Evolutionary conservation across 495 filamentous ascomycete species (phyloP).

Genomic region (Sabuloglossum arenarium): DNA sequence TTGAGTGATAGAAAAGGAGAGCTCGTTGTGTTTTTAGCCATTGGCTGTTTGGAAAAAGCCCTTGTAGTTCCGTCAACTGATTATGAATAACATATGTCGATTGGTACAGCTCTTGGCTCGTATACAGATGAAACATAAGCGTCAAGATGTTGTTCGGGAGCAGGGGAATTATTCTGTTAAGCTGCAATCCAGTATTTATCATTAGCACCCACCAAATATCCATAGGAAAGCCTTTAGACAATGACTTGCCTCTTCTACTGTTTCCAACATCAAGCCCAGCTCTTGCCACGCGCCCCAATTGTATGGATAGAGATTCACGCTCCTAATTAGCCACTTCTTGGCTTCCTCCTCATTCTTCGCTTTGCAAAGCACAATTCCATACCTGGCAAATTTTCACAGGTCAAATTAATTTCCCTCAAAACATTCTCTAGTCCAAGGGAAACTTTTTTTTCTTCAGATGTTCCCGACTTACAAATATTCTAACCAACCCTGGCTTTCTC

Average conservation of each 20-base stretch:
- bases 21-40: conserved; percentile 84
- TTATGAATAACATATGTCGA: conserved; percentile 49
- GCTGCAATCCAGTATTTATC: conserved; percentile 15
- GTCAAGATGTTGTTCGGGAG: conserved; percentile 84
- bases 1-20: conserved; percentile 78
- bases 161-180: conserved; percentile 32
- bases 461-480: conserved; percentile 41
- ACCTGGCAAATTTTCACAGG: conserved; percentile 16
- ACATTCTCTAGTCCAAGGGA: not conserved
- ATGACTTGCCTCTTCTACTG: conserved; percentile 56
- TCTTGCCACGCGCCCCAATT: conserved; percentile 97
- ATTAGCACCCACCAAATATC: not conserved
- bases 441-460: not conserved
- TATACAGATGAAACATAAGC: conserved; percentile 78
- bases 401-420: not conserved
- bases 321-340: conserved; percentile 60
- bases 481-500: conserved; percentile 63
- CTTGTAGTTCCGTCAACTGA: conserved; percentile 51
- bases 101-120: conserved; percentile 79
- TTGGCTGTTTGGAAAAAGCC: conserved; percentile 64
- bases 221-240: not conserved
- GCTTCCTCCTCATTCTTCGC: conserved; percentile 74
- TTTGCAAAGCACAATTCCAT: conserved; percentile 76
- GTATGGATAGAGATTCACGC: conserved; percentile 69
- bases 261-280: conserved; percentile 50